Evolutionary conservation across 2,329 filamentous ascomycete genomes (phyloP), one percentile per base, ranked within the genome.

Genomic region (Celoporthe dispersa): DNA sequence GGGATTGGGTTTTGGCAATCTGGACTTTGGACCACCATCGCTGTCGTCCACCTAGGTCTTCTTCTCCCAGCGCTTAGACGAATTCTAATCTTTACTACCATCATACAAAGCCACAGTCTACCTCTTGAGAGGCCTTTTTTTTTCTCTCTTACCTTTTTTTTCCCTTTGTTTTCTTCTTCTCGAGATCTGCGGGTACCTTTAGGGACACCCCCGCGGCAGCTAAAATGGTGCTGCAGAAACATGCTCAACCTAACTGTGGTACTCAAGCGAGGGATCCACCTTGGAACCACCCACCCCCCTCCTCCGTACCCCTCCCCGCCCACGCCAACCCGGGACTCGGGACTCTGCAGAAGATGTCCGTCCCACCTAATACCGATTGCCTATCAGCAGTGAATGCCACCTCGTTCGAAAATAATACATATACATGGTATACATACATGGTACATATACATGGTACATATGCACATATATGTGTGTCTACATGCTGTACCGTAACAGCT

Each of bases 181-280:
- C 19, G 31, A 60, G 57, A 60, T 60, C 22, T n/a, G 31, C 33
- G 31, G 7, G 28, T 48, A 33, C 37, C 35, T 70, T 74, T 31
- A 77, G 0, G 71, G 7, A 39, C 37, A 28, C 76, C 2, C 68
- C 64, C 3, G 73, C 73, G 11, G 37, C 28, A 3, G 78, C 74
- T 11, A 74, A 61, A 1, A 62, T 44, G 44, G n/a, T 72, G 9
- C 31, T 28, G 65, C 55, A 61, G 55, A 67, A 67, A 67, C 55
- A 44, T 67, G 65, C 65, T 67, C 65, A 67, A 51, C 28, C n/a
- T n/a, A n/a, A n/a, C n/a, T n/a, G n/a, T n/a, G n/a, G 6, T 35
- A 22, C 44, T 55, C 63, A 39, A 14, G 14, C 1, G 12, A 28
- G 28, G 39, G 14, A 25, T 25, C 53, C 65, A 60, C n/a, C n/a